These are phyloP conservation scores for Datura wrightii DNA, from an alignment of 257 asterid species.

Conservation along the genomic window DNA sequence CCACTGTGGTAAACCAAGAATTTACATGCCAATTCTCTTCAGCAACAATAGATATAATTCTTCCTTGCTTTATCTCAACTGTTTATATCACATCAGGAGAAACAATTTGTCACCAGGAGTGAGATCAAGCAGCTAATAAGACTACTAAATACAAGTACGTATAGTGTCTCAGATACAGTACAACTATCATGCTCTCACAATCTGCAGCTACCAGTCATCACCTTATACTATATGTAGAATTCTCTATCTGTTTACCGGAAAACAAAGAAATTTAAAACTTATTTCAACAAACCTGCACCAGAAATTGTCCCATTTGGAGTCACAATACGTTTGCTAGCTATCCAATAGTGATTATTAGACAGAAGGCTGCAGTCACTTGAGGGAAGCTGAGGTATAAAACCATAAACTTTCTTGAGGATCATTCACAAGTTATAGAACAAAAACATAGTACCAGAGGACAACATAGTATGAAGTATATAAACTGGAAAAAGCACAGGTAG, in stretches of 20 bases:
- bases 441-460: background rate
- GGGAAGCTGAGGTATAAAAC: slow-evolving; percentile 49
- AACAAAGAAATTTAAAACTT: background rate
- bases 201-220: background rate
- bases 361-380: slow-evolving; percentile 74
- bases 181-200: background rate
- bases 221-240: background rate
- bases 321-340: slow-evolving; percentile 84
- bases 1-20: slow-evolving; percentile 50
- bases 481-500: background rate
- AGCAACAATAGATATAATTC: slow-evolving; percentile 66
- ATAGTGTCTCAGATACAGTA: background rate
- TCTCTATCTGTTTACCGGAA: background rate
- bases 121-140: background rate
- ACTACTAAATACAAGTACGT: background rate
- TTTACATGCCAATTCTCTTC: slow-evolving; percentile 69
- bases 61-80: slow-evolving; percentile 85
- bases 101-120: slow-evolving; percentile 29
- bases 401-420: slow-evolving; percentile 27
- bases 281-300: slow-evolving; percentile 76
- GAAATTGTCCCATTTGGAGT: slow-evolving; percentile 70
- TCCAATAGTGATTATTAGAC: slow-evolving; percentile 76
- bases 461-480: background rate
- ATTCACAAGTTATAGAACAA: slow-evolving; percentile 25
- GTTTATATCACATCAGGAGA: slow-evolving; percentile 41